phyloP scores from a whole-genome alignment of 2,329 filamentous ascomycete species.

The Cladobotryum protrusum region DNA sequence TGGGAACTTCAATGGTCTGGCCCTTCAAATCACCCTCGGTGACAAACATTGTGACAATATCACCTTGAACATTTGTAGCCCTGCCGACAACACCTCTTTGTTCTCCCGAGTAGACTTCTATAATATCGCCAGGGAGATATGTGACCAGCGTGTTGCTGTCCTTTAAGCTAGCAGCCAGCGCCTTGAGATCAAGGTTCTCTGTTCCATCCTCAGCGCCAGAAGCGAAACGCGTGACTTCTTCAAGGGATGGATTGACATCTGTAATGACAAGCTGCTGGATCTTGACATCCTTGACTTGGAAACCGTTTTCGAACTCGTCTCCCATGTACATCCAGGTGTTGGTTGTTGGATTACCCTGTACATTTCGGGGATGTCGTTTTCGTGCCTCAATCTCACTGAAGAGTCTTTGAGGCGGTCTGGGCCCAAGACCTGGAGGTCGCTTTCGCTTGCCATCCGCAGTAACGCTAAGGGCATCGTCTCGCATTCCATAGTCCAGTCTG shows the following conservation, averaged over 20 bases:
- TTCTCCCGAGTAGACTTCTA: constrained; percentile 93
- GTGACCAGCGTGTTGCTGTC: constrained; percentile 73
- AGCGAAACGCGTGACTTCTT: constrained; percentile 93
- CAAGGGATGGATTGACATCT: constrained; percentile 85
- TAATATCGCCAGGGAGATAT: constrained; percentile 89
- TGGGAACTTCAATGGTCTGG: constrained; percentile 84
- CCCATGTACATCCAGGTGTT: constrained; percentile 80
- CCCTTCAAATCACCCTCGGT: constrained; percentile 75
- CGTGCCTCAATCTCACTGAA: constrained; percentile 92
- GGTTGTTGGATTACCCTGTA: constrained; percentile 64
- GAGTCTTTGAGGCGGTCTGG: constrained; percentile 76
- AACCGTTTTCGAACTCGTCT: constrained; percentile 88
- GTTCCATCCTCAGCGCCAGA: constrained; percentile 85
- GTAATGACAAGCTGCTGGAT: constrained; percentile 79
- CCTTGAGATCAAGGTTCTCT: constrained; percentile 86
- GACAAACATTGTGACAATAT: constrained; percentile 86
- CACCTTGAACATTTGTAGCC: constrained; percentile 77
- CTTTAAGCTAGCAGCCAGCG: constrained; percentile 83
- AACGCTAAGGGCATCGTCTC: constrained; percentile 59
- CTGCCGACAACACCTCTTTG: constrained; percentile 86
- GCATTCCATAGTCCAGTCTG: constrained; percentile 82
- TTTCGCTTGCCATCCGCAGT: constrained; percentile 70
- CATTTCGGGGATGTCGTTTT: constrained; percentile 67
- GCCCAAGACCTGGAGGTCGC: constrained; percentile 54
- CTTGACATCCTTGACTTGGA: constrained; percentile 89